phyloP scores from a whole-genome alignment of 75 land plant genomes.

The Picea glauca region DNA sequence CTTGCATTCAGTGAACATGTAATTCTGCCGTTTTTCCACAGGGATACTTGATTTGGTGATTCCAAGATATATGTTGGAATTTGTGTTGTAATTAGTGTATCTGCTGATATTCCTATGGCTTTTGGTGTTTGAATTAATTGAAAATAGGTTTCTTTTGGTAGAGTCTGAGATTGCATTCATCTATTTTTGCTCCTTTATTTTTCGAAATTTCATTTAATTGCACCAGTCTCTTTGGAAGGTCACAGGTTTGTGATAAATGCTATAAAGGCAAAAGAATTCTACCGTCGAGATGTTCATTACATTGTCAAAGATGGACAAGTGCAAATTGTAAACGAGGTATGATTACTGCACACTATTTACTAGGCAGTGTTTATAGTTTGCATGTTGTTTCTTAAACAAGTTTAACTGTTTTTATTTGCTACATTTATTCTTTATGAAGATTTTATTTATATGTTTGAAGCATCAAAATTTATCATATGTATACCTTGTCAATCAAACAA shows the following conservation, averaged over 20 bases:
- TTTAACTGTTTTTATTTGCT: not conserved
- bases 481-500: not conserved
- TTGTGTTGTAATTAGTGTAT: not conserved
- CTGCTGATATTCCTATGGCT: not conserved
- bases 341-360: not conserved
- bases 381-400: not conserved
- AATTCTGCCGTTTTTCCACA: not conserved
- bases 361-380: not conserved
- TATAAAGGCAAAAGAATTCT: conserved; percentile 95
- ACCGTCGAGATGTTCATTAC: conserved; percentile 89
- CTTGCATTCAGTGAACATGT: too few species aligned
- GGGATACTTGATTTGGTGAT: not conserved
- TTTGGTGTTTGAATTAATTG: not conserved
- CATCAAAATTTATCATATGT: not conserved
- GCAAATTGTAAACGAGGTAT: conserved; percentile 96
- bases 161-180: not conserved
- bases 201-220: not conserved
- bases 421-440: not conserved
- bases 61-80: not conserved
- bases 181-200: not conserved
- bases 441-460: not conserved
- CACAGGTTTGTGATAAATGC: conserved; percentile 92
- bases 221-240: not conserved
- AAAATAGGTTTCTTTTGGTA: not conserved
- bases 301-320: conserved; percentile 93